Percentiles rank a stretch among this genome's conserved stretches.
These are phyloP conservation scores for Globisporangium barbulae DNA, from an alignment of 352 stramenopile species.

Conservation along the genomic window DNA sequence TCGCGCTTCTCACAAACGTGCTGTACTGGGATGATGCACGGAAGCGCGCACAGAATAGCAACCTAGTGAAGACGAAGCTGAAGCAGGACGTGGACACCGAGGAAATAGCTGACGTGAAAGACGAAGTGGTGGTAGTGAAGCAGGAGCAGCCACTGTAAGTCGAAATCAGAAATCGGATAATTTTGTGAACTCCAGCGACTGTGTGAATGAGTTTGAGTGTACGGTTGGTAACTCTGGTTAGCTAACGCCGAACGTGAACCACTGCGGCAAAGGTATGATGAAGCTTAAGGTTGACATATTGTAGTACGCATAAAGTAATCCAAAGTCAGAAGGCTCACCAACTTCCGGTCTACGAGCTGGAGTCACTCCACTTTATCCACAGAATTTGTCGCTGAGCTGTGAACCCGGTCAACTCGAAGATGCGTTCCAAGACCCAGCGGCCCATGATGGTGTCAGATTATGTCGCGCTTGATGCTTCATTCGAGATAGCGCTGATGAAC, in stretches of 20 bases:
- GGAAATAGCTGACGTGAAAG: not conserved
- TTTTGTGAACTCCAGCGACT: not conserved
- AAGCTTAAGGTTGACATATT: not conserved
- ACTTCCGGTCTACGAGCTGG: not conserved
- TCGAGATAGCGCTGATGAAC: not conserved
- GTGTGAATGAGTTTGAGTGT: not conserved
- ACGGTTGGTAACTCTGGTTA: not conserved
- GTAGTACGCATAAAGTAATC: not conserved
- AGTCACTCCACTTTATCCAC: not conserved
- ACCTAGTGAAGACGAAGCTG: constrained; percentile 1
- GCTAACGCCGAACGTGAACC: not conserved
- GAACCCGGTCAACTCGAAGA: not conserved
- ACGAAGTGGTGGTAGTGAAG: not conserved
- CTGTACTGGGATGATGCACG: constrained; percentile 63
- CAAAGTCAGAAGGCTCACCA: not conserved
- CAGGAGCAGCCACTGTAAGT: constrained; percentile 5
- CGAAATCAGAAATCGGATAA: not conserved
- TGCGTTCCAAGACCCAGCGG: not conserved
- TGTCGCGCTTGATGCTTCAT: not conserved
- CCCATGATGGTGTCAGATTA: not conserved
- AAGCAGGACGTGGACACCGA: not conserved
- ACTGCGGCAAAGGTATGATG: not conserved
- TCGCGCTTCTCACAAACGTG: constrained; percentile 60
- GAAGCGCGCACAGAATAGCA: constrained; percentile 38
- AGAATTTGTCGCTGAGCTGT: not conserved